Evolutionary conservation across 1,284 basidiomycete genomes (phyloP).

Genomic region (Cerrena zonata): DNA sequence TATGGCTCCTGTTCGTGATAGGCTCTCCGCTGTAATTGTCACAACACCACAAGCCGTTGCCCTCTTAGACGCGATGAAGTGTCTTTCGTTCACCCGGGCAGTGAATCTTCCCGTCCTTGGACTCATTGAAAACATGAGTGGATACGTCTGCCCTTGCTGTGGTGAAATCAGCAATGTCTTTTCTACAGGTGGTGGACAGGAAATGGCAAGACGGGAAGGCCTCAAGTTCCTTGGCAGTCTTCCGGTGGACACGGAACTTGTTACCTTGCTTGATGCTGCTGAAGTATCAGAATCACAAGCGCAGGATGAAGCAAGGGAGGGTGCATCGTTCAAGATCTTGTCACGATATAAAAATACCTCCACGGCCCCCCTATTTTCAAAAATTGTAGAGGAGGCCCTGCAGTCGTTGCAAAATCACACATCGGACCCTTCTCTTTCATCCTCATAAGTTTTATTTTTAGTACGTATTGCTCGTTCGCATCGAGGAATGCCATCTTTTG

Average conservation of each 20-base stretch:
- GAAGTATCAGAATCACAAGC: slow-evolving; percentile 22
- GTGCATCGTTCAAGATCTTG: slow-evolving; percentile 42
- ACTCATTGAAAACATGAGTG: slow-evolving; percentile 97
- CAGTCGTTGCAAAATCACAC: slow-evolving; percentile 8
- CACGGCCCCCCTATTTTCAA: slow-evolving; percentile 55
- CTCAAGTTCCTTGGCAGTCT: slow-evolving; percentile 83
- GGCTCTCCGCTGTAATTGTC: slow-evolving; percentile 82
- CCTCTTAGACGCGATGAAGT: slow-evolving; percentile 91
- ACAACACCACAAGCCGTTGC: slow-evolving; percentile 98
- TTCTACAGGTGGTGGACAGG: slow-evolving; percentile 88
- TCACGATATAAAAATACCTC: slow-evolving; percentile 54
- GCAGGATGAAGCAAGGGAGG: slow-evolving; percentile 1
- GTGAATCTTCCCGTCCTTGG: slow-evolving; percentile 87
- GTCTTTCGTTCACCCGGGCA: slow-evolving; percentile 88
- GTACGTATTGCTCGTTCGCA: no score
- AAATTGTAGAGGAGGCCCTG: slow-evolving; percentile 42
- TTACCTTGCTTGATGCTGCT: slow-evolving; percentile 78
- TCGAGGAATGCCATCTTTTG: no score
- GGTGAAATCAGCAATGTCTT: slow-evolving; percentile 93
- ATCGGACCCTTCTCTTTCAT: no score
- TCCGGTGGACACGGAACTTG: slow-evolving; percentile 91
- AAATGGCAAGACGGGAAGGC: slow-evolving; percentile 73
- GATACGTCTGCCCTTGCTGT: slow-evolving; percentile 94
- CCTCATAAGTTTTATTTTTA: no score
- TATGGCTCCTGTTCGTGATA: slow-evolving; percentile 77